Evolutionary conservation across 306 rosid genomes (phyloP).

Genomic region (Vigna angularis): DNA sequence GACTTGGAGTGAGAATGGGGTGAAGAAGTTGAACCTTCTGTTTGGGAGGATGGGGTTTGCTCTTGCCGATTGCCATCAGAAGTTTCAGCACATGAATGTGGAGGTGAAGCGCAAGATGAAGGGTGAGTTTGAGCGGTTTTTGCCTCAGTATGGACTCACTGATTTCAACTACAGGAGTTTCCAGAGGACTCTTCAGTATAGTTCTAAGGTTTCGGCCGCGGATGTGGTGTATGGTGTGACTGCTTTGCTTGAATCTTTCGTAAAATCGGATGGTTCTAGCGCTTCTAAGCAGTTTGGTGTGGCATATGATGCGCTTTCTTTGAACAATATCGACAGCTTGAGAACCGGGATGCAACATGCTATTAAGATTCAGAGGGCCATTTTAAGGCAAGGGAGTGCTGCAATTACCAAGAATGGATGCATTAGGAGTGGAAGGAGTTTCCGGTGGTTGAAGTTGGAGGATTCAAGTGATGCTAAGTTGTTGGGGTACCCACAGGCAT

Average conservation of each 20-base stretch:
- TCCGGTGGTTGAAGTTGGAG: conserved; percentile 91
- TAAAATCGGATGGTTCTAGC: conserved; percentile 75
- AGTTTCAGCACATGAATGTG: conserved; percentile 87
- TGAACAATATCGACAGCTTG: conserved; percentile 76
- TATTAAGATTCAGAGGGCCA: conserved; percentile 82
- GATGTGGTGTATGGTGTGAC: conserved; percentile 99
- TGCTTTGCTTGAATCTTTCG: conserved; percentile 88
- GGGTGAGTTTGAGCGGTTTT: conserved; percentile 73
- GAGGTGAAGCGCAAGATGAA: conserved; percentile 93
- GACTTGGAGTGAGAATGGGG: conserved; percentile 97
- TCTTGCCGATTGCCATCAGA: conserved; percentile 92
- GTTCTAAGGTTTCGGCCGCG: conserved; percentile 91
- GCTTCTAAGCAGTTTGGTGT: conserved; percentile 83
- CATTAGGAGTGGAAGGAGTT: conserved; percentile 89
- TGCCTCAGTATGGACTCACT: conserved; percentile 87
- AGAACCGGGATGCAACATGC: conserved; percentile 91
- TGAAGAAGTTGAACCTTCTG: conserved; percentile 86
- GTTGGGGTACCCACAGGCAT: conserved; percentile 91
- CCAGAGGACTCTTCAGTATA: conserved; percentile 75
- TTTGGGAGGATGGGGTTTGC: conserved; percentile 96
- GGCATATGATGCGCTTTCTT: conserved; percentile 89
- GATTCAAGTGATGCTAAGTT: conserved; percentile 75
- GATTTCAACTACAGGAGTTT: conserved; percentile 92
- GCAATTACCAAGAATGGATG: conserved; percentile 82
- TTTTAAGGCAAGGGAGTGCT: conserved; percentile 90